Conservation (phyloP, 78 protist genomes). For the Protostelium mycophagum region DNA sequence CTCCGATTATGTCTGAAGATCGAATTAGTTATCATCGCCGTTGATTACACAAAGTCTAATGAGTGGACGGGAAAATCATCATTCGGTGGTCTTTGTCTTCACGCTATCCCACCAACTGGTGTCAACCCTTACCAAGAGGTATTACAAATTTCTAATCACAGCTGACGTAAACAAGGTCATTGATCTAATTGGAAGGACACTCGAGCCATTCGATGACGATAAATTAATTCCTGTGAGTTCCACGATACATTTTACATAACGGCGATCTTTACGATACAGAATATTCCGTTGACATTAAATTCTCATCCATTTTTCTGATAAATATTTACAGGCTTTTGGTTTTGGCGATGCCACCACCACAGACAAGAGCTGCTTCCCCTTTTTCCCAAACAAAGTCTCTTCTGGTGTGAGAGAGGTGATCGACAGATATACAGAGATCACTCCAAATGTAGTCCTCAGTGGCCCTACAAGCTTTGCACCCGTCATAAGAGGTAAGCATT, state of each 20-base stretch:
- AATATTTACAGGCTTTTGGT: slow-evolving; percentile 10
- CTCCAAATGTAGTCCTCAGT: slow-evolving; percentile 54
- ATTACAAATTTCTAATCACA: neutral
- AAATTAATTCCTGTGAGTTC: slow-evolving; percentile 40
- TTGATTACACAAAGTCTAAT: slow-evolving; percentile 60
- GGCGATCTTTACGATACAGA: too few relatives aligned
- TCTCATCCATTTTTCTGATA: neutral
- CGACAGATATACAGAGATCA: slow-evolving; percentile 53
- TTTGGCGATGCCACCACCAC: slow-evolving; percentile 62
- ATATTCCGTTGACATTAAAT: too few relatives aligned
- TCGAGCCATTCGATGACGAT: slow-evolving; percentile 72
- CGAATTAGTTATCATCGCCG: neutral
- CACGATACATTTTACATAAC: too few relatives aligned
- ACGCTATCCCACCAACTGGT: slow-evolving; percentile 44
- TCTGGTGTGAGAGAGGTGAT: slow-evolving; percentile 50
- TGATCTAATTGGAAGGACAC: slow-evolving; percentile 60
- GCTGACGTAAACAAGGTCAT: slow-evolving; percentile 16
- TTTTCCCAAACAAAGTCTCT: slow-evolving; percentile 50
- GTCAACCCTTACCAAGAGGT: slow-evolving; percentile 63
- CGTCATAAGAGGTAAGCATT: neutral
- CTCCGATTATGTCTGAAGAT: neutral
- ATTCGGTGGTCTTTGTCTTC: slow-evolving; percentile 63
- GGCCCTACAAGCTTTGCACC: slow-evolving; percentile 86
- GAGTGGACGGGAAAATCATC: slow-evolving; percentile 70
- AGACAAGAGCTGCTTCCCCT: slow-evolving; percentile 58